Evolutionary conservation across 768 basidiomycete species (phyloP).

Genomic region (Russula vinacea): DNA sequence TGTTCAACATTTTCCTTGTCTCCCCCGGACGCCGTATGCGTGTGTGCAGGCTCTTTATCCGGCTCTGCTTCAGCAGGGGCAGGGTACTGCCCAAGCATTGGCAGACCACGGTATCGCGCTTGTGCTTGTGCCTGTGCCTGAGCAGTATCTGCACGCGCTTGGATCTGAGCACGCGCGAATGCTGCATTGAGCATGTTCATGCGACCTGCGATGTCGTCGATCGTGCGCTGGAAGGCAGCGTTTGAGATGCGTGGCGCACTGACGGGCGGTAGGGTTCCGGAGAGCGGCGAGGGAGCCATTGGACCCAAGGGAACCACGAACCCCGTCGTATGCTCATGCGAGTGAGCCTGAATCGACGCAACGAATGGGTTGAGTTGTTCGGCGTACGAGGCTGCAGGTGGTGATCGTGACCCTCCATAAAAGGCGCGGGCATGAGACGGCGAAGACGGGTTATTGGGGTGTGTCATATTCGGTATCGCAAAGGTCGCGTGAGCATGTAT

Average conservation of each 20-base stretch:
- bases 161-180: constrained; percentile 29
- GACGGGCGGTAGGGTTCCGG: constrained; percentile 40
- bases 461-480: constrained; percentile 11
- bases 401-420: constrained; percentile 18
- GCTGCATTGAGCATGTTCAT: constrained; percentile 41
- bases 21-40: constrained; percentile 14
- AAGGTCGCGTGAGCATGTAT: constrained; percentile 7
- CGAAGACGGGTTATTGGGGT: constrained; percentile 8
- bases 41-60: constrained; percentile 13
- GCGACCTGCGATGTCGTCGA: constrained; percentile 47
- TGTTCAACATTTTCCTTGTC: constrained; percentile 41
- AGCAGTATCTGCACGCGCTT: constrained; percentile 26
- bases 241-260: constrained; percentile 44
- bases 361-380: constrained; percentile 16
- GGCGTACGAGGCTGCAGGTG: constrained; percentile 4
- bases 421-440: constrained; percentile 13
- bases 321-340: constrained; percentile 15
- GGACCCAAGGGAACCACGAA: constrained; percentile 21
- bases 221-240: constrained; percentile 42
- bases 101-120: constrained; percentile 10
- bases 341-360: constrained; percentile 1
- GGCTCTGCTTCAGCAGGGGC: constrained; percentile 16
- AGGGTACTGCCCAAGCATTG: constrained; percentile 17
- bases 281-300: constrained; percentile 24
- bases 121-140: constrained; percentile 17